Evolutionary conservation across 441 rosid species (phyloP).

Genomic region (Erodium texanum): DNA sequence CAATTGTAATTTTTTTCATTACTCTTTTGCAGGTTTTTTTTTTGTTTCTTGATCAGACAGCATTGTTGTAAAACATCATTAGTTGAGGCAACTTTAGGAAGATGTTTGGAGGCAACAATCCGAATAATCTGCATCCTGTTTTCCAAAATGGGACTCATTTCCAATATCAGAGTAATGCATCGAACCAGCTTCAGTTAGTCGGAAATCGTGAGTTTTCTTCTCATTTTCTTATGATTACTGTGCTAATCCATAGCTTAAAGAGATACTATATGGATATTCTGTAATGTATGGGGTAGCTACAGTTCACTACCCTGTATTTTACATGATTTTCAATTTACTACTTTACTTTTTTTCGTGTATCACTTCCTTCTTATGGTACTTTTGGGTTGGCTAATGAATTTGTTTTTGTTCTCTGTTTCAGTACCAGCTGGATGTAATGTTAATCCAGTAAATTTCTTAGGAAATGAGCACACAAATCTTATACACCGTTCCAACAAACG

Average conservation of each 20-base stretch:
- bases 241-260: too few relatives aligned
- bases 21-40: neutral
- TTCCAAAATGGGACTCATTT: too few relatives aligned
- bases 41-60: neutral
- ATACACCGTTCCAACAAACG: slow-evolving; percentile 43
- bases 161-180: too few relatives aligned
- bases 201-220: slow-evolving; percentile 33
- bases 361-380: too few relatives aligned
- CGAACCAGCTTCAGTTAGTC: neutral
- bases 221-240: slow-evolving; percentile 35
- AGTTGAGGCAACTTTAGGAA: slow-evolving; percentile 9
- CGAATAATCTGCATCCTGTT: too few relatives aligned
- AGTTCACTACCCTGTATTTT: too few relatives aligned
- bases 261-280: too few relatives aligned
- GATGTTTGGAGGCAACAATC: slow-evolving; percentile 58
- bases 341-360: too few relatives aligned
- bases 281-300: too few relatives aligned
- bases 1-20: neutral
- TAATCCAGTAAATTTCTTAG: slow-evolving; percentile 55
- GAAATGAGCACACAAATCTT: slow-evolving; percentile 39
- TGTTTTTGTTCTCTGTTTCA: slow-evolving; percentile 20
- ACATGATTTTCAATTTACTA: too few relatives aligned
- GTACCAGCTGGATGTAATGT: slow-evolving; percentile 50
- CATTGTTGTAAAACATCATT: neutral
- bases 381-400: slow-evolving; percentile 12